Evolutionary conservation across 192 early-diverging fungal species (phyloP).

Genomic region (Jimgerdemannia flammicorona): DNA sequence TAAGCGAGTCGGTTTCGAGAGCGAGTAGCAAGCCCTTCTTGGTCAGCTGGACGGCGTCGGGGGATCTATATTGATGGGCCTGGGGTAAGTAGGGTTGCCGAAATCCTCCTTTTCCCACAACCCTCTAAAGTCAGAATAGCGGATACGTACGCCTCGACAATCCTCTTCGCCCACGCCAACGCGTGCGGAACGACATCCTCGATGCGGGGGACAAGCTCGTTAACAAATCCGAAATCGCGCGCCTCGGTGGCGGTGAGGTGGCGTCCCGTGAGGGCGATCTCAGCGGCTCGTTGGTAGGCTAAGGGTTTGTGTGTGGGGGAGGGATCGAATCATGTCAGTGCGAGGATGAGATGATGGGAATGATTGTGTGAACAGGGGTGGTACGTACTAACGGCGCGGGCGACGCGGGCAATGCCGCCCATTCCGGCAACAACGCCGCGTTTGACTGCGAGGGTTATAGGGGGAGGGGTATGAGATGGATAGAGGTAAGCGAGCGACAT

Average conservation of each 20-base stretch:
- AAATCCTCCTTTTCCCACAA: not conserved
- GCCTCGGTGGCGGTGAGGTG: slow-evolving; percentile 31
- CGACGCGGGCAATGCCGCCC: slow-evolving; percentile 31
- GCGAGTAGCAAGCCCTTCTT: slow-evolving; percentile 31
- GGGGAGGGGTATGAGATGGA: not conserved
- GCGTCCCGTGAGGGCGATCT: slow-evolving; percentile 34
- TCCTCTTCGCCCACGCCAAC: slow-evolving; percentile 23
- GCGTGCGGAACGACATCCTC: slow-evolving; percentile 19
- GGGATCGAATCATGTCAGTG: not conserved
- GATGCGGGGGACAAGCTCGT: slow-evolving; percentile 25
- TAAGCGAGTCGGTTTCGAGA: slow-evolving; percentile 26
- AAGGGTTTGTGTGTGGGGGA: no score
- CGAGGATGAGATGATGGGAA: not conserved
- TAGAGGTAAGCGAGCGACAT: not conserved
- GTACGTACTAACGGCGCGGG: slow-evolving; percentile 20
- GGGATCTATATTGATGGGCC: slow-evolving; percentile 16
- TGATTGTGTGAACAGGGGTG: not conserved
- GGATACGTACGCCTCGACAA: slow-evolving; percentile 22
- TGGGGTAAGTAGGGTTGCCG: not conserved
- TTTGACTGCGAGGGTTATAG: slow-evolving; percentile 10
- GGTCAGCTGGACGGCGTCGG: slow-evolving; percentile 37
- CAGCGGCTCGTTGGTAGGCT: slow-evolving; percentile 32
- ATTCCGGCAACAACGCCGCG: slow-evolving; percentile 26
- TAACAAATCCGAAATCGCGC: slow-evolving; percentile 32
- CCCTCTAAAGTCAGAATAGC: not conserved